These are phyloP conservation scores for Phaseolus coccineus DNA, from an alignment of 331 rosid genomes.

Conservation along the genomic window DNA sequence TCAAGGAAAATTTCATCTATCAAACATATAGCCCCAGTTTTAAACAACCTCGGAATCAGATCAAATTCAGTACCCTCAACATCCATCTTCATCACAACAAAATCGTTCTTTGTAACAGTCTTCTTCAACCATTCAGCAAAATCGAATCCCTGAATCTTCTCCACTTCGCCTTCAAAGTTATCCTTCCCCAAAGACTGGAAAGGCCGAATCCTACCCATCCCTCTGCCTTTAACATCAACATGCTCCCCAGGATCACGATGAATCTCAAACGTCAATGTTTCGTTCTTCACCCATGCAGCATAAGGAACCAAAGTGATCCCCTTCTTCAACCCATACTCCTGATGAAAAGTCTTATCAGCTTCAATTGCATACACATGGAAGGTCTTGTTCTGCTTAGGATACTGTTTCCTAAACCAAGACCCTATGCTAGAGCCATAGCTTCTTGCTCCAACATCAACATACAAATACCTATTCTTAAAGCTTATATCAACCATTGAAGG, in stretches of 20 bases:
- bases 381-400: slow-evolving; percentile 94
- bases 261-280: slow-evolving; percentile 81
- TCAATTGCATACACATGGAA: slow-evolving; percentile 93
- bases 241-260: slow-evolving; percentile 78
- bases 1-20: slow-evolving; percentile 94
- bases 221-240: slow-evolving; percentile 73
- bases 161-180: slow-evolving; percentile 68
- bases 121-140: slow-evolving; percentile 84
- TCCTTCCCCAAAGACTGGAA: slow-evolving; percentile 41
- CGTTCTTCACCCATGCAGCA: slow-evolving; percentile 98
- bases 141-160: slow-evolving; percentile 87
- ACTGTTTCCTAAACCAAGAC: slow-evolving; percentile 97
- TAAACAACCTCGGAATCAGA: slow-evolving; percentile 80
- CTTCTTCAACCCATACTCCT: slow-evolving; percentile 82
- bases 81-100: slow-evolving; percentile 99
- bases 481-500: slow-evolving; percentile 89
- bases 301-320: slow-evolving; percentile 77
- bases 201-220: slow-evolving; percentile 97
- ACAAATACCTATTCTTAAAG: slow-evolving; percentile 83
- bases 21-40: slow-evolving; percentile 92
- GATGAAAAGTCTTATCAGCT: slow-evolving; percentile 86
- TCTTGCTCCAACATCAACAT: slow-evolving; percentile 97
- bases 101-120: slow-evolving; percentile 75
- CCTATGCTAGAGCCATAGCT: slow-evolving; percentile 97
- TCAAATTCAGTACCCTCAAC: slow-evolving; percentile 97